Evolutionary conservation across 2,329 filamentous ascomycete species (phyloP), one percentile per base, ranked within the genome.

Genomic region (Escovopsis sp.): DNA sequence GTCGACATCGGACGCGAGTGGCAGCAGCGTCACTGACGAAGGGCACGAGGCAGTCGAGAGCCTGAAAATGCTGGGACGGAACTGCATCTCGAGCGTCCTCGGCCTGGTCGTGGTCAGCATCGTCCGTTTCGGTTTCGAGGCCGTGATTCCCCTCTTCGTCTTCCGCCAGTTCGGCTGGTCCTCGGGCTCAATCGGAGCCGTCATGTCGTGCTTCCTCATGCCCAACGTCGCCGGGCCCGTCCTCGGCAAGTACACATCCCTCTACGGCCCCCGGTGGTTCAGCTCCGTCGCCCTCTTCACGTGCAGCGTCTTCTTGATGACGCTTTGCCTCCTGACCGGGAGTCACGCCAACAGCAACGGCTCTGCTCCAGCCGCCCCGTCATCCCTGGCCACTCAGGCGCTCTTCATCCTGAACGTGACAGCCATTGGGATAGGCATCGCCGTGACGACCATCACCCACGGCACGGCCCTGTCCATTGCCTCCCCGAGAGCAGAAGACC

Each of bases 101-200:
- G 43, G 43, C 2, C 35, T 39, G 9, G 37, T 39, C 20, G 34
- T 41, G 6, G 43, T 39, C n/a, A 38, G 43, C 4, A 32, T 39
- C 8, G 43, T 44, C 5, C 37, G 43, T 7, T 41, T 39, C 16
- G 43, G 35, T 15, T 36, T 44, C 13, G 43, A 44, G 40, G 43
- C 43, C 11, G 43, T 44, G 7, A 41, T 44, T 6, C 43, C 43
- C 4, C 40, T 44, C 5, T 44, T 41, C 2, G 43, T 44, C 15
- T 36, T 44, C 29, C 43, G 43, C 7, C 43, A 44, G 33, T 44
- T 44, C 27, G 39, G 39, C 12, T 44, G 43, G 43, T 41, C 43
- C 11, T 41, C 43, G 2, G 38, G 39, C 15, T 25, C 35, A 4
- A 15, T 39, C 12, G 43, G 43, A 7, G 36, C 35, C 12, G 36